Evolutionary conservation across 805 yeast genomes (phyloP).

Genomic region (Wickerhamomyces xylosicus): DNA sequence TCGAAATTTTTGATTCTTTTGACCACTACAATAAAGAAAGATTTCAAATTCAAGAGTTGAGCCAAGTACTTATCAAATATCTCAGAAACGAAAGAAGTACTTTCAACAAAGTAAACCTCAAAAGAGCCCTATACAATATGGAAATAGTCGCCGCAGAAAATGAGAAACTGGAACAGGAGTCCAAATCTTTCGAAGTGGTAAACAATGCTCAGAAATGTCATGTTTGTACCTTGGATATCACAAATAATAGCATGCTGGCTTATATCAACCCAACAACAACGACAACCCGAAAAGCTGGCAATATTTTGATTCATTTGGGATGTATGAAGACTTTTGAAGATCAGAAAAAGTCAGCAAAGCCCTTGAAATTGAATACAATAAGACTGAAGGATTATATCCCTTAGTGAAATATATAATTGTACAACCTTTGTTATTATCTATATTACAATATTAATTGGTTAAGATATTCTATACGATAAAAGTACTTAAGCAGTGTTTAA

Average conservation of each 20-base stretch:
- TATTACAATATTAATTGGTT: neutral
- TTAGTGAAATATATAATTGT: neutral
- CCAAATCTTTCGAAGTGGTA: slow-evolving; percentile 1
- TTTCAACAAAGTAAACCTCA: slow-evolving; percentile 1
- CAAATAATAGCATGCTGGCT: slow-evolving; percentile 9
- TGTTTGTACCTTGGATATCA: slow-evolving; percentile 7
- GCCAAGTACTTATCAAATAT: slow-evolving; percentile 11
- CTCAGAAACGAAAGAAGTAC: slow-evolving; percentile 7
- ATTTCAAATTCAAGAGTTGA: slow-evolving; percentile 13
- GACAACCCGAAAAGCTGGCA: too few species aligned
- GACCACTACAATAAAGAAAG: too few species aligned
- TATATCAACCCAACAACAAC: too few species aligned
- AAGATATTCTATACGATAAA: neutral
- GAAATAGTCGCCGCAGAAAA: slow-evolving; percentile 5
- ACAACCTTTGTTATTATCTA: slow-evolving; percentile 1
- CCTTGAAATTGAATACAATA: slow-evolving; percentile 6
- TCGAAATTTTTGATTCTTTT: slow-evolving; percentile 2
- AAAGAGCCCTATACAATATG: slow-evolving; percentile 5
- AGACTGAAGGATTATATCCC: slow-evolving; percentile 7
- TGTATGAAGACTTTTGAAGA: slow-evolving; percentile 6
- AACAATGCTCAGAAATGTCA: slow-evolving; percentile 7
- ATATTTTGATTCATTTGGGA: slow-evolving; percentile 14
- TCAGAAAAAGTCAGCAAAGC: neutral
- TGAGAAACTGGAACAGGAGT: slow-evolving; percentile 3
- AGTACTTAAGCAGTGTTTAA: slow-evolving; percentile 23